Base-by-base conservation (phyloP, 2,329 filamentous ascomycete species). In the Fusarium paranaense region DNA sequence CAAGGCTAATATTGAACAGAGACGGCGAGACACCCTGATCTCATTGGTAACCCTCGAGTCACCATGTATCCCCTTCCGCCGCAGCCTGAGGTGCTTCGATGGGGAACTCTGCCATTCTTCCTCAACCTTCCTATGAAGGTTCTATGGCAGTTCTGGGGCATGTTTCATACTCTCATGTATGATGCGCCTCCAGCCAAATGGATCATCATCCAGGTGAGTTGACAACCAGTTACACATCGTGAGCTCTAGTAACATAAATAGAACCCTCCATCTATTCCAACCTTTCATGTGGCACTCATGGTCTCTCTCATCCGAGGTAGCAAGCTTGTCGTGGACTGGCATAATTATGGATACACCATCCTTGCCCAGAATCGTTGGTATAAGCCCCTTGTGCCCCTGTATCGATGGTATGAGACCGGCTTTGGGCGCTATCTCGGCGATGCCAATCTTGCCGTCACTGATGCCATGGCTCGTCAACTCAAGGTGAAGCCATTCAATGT, bases 331-430 rank as follows among this genome's bases (percentile, higher is more conserved):
- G 93, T 98, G 64, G 97, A 99, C 85, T 99, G 97, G 97, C 97
- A 99, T 86, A 99, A 99, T 83, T 98, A 98, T 83, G 97, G 96
- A 76, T 98, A 96, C 87, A 96, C 95, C 10, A 97, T 99, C 77
- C 90, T 99, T 5, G 93, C 89, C 6, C 87, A 89, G 57, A 90
- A 88, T 58, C 84, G 86, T 27, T 87, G 90, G 45, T 82, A 80
- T 7, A 94, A 97, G 79, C 93, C 92, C 0, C 88, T 98, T n/a
- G 95, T 98, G 10, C 87, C 84, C 32, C 80, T 97, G 10, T 94
- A 96, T 27, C 91, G 91, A 72, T 87, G 87, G 79, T 98, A 98
- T 80, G 97, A 99, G 83, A 89, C 86, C 40, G 81, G 88, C 16
- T 90, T 97, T 45, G 93, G 94, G 58, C 89, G 89, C 33, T 86